Evolutionary conservation across 2,329 filamentous ascomycete species (phyloP), one percentile per base, ranked within the genome.

Genomic region (Lasiodiplodia sp.): DNA sequence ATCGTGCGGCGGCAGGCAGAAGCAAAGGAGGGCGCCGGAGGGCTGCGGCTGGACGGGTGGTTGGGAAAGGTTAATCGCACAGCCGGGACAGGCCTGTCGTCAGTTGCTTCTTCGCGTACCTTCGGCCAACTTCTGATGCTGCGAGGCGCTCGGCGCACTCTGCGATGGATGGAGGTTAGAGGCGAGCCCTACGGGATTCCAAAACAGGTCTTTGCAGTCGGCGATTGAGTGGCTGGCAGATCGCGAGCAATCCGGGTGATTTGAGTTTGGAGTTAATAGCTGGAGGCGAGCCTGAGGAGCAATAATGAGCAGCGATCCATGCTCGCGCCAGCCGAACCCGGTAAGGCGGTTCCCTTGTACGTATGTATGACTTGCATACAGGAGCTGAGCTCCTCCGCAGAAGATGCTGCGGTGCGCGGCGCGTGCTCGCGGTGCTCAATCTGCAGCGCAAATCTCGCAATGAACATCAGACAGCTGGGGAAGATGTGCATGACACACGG

Each of bases 391-490:
- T 64, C 60, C 60, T 64, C 60, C 60, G 25, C 60, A 62, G 18
- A 10, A 23, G 56, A 38, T 28, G 56, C 40, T 25, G 37, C 44
- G 28, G 31, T 25, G 40, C 47, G 57, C 57, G 57, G 60, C 44
- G 60, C 60, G 44, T 64, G 60, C 60, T 51, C 28, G 23, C 44
- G 6, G 14, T 49, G 28, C 47, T 23, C 40, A 64, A 64, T 64
- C 60, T 64, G 60, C 60, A 64, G 44, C 44, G 60, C 60, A 64
- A 64, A 64, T 64, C 60, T 52, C 60, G 60, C 60, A 64, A 64
- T 64, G 60, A 64, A 64, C 51, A 64, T 64, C 60, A 64, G 60
- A 64, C 60, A 52, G 56, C 60, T 64, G 60, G 60, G 60, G 60
- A 64, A 64, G 60, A 64, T 64, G 40, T 38, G 60, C 47, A 64